Percentiles rank a stretch among this genome's conserved stretches.
These are phyloP conservation scores for Aspergillus latus DNA, from an alignment of 2,329 filamentous ascomycete genomes.

Conservation along the genomic window DNA sequence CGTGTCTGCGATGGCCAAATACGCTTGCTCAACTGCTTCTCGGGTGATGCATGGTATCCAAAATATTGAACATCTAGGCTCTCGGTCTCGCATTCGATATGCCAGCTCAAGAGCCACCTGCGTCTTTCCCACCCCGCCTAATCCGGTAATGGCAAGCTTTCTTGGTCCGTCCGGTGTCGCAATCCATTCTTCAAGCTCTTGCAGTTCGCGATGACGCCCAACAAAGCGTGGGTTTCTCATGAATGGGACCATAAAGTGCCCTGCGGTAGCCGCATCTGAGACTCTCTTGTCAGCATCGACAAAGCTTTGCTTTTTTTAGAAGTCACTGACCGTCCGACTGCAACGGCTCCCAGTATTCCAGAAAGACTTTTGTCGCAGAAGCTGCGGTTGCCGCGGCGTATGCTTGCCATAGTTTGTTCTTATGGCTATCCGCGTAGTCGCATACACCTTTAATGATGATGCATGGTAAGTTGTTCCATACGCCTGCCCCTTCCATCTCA, in stretches of 20 bases:
- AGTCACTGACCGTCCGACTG: not conserved
- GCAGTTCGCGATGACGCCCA: not conserved
- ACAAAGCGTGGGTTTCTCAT: not conserved
- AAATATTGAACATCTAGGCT: slow-evolving; percentile 23
- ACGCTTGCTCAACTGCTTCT: slow-evolving; percentile 18
- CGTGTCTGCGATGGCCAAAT: slow-evolving; percentile 5
- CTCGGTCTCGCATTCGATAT: slow-evolving; percentile 15
- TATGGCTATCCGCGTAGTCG: slow-evolving; percentile 23
- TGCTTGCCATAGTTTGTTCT: slow-evolving; percentile 21
- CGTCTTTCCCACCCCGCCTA: slow-evolving; percentile 24
- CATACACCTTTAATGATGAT: slow-evolving; percentile 17
- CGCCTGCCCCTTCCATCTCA: slow-evolving; percentile 14
- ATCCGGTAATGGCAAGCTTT: slow-evolving; percentile 8
- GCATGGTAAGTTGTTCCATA: slow-evolving; percentile 2
- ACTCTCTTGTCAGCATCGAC: not conserved
- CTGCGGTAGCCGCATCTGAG: not conserved
- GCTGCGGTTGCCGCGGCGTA: slow-evolving; percentile 17
- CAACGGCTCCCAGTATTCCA: slow-evolving; percentile 2
- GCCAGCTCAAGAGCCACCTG: slow-evolving; percentile 29
- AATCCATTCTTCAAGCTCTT: not conserved
- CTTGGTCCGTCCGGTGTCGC: not conserved
- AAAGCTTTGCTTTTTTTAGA: not conserved
- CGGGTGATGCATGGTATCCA: slow-evolving; percentile 29
- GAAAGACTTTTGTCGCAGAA: slow-evolving; percentile 1
- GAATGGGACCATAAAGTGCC: not conserved